Evolutionary conservation across 2,329 filamentous ascomycete genomes (phyloP).

Genomic region (Dactylonectria estremocensis): DNA sequence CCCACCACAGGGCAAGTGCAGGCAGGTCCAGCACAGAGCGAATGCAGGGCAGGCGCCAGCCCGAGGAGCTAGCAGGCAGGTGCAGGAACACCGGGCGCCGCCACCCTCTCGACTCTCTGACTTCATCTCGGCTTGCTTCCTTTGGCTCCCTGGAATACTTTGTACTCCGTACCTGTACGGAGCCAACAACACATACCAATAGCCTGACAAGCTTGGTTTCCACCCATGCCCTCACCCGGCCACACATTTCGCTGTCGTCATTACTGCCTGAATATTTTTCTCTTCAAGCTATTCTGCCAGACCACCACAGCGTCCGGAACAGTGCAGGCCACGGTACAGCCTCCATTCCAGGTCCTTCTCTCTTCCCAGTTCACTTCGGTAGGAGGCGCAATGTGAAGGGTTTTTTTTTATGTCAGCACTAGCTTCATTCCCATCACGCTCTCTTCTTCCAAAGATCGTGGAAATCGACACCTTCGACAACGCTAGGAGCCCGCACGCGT

Average conservation of each 20-base stretch:
- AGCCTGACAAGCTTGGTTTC: not conserved
- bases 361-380: not conserved
- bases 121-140: constrained; percentile 4
- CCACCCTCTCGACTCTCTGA: constrained; percentile 18
- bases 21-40: no score
- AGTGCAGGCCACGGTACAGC: not conserved
- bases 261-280: not conserved
- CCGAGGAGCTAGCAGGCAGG: constrained; percentile 2
- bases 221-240: not conserved
- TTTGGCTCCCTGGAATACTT: not conserved
- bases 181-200: constrained; percentile 2
- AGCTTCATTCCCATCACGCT: constrained; percentile 1
- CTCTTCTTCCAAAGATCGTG: constrained; percentile 13
- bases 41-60: not conserved
- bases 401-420: constrained; percentile 9
- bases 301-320: not conserved
- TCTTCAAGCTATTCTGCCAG: not conserved
- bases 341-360: constrained; percentile 5
- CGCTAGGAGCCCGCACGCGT: constrained; percentile 17
- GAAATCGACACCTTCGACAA: constrained; percentile 14
- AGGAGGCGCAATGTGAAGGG: not conserved
- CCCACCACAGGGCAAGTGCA: constrained; percentile 14
- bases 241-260: not conserved
- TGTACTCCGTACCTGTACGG: not conserved
- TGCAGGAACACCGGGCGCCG: constrained; percentile 35